Evolutionary conservation across 495 filamentous ascomycete species (phyloP), one percentile per base, ranked within the genome.

Genomic region (Chaetomium tenue): DNA sequence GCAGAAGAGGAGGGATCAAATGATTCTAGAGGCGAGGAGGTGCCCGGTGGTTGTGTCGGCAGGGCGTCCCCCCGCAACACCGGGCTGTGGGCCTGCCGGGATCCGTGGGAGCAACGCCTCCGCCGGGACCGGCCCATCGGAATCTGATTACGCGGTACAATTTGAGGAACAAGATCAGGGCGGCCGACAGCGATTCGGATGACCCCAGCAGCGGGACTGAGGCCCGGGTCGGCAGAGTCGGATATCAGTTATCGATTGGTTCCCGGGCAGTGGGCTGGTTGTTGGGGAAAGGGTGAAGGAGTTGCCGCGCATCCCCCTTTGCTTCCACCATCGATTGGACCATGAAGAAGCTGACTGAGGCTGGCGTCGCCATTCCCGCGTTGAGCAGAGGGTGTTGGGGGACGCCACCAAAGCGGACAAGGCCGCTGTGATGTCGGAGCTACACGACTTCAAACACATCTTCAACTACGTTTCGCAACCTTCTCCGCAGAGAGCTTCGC

Each of bases 401-500:
- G 81, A 91, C 69, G 95, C 92, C 58, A 85, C 89, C 30, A 86
- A 89, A 46, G 79, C 74, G 11, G 89, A 93, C 63, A 87, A 88
- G 69, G 77, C 82, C 55, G 83, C 79, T 5, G 86, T 98, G 11
- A 84, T 97, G 57, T 77, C 81, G 13, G 95, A 98, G 76, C 80
- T 98, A 3, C 90, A 95, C 68, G 77, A 90, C 98, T 58, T 83
- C 88, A 3, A 91, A 98, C 70, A 90, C 93, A 70, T 98, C 67
- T 95, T 95, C 37, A 98, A 98, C 77, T 98, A 98, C 72, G 94
- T 98, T n/a, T n/a, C n/a, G n/a, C n/a, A n/a, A n/a, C n/a, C n/a
- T n/a, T n/a, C n/a, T n/a, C n/a, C n/a, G n/a, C n/a, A n/a, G n/a
- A n/a, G n/a, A n/a, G n/a, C n/a, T n/a, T n/a, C n/a, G n/a, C n/a